A percentile compares a stretch with the other conserved stretches of the same genome.
Conservation (phyloP, 2,329 filamentous ascomycete species). For the Colletotrichum lupini region DNA sequence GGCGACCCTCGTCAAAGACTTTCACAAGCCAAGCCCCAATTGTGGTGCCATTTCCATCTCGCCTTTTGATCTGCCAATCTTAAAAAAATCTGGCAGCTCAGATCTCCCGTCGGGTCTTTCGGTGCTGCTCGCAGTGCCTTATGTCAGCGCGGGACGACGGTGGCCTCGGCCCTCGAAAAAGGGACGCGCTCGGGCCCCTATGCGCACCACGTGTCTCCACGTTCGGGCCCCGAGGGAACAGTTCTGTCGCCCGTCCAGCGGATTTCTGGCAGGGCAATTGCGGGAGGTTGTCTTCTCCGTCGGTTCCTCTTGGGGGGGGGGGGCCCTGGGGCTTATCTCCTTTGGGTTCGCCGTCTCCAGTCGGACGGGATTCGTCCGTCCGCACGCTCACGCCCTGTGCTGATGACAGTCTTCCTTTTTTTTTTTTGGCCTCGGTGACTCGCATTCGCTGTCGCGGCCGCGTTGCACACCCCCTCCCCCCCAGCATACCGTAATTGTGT, state of each 20-base stretch:
- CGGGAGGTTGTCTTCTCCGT: background rate
- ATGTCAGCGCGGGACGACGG: conserved; percentile 23
- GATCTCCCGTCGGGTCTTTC: background rate
- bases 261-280: background rate
- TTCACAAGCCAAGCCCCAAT: conserved; percentile 6
- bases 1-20: background rate
- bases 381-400: background rate
- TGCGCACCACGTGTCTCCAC: conserved; percentile 8
- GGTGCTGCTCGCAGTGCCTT: conserved; percentile 16
- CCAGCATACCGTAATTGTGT: background rate
- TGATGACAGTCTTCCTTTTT: conserved; percentile 4
- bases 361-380: conserved; percentile 26
- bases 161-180: conserved; percentile 3
- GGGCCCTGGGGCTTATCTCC: background rate
- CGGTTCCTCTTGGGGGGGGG: background rate
- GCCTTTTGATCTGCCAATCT: conserved; percentile 26
- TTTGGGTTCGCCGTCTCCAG: conserved; percentile 15
- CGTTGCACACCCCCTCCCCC: conserved; percentile 6
- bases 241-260: background rate
- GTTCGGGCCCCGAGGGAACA: conserved; percentile 2
- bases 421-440: conserved; percentile 12
- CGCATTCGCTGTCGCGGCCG: conserved; percentile 23
- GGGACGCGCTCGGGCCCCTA: conserved; percentile 15
- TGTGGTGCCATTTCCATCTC: conserved; percentile 16
- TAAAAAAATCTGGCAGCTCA: conserved; percentile 2